Evolutionary conservation across 2,329 filamentous ascomycete genomes (phyloP), one percentile per base, ranked within the genome.

Genomic region (Fusarium foetens): DNA sequence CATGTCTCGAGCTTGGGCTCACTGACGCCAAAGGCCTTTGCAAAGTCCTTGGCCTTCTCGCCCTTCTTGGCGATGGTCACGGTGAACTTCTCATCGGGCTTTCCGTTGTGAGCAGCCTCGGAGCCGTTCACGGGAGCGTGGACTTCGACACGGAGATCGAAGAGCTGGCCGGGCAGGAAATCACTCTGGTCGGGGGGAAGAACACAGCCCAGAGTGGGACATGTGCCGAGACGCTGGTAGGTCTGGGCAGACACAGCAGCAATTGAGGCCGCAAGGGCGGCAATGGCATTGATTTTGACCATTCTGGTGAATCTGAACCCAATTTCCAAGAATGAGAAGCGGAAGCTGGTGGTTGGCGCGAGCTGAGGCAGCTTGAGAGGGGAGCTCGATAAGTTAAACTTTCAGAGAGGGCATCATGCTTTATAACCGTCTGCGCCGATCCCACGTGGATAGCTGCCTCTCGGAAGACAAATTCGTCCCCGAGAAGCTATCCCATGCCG

Each of bases 101-200:
- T 86, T 66, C 89, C 89, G 63, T 88, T 82, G 73, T 90, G 88
- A 68, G 90, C 93, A n/a, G 91, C 91, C 81, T 96, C 93, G 41
- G 92, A 93, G 72, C 94, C 93, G 81, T 96, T 96, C 78, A 91
- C 86, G 10, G 93, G 93, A 14, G 93, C 92, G 79, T 95, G 93
- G 35, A 96, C 89, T 80, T 96, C 93, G 66, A 95, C 88, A 66
- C 93, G 91, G 70, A 97, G 91, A 79, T 96, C 94, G 78, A 96
- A 96, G 80, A 89, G 91, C 83, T 96, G 93, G 17, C 93, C 93
- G 9, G 93, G 91, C 4, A 97, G 87, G 83, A 96, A 96, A 77
- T 96, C 93, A 71, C 92, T 90, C 83, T 89, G 87, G 72, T 91
- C 88, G 3, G 89, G 89, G 19, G 89, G 89, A 19, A 91, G 81